These are phyloP conservation scores for Apophysomyces ossiformis DNA, from an alignment of 371 early-diverging fungal genomes.

Conservation along the genomic window DNA sequence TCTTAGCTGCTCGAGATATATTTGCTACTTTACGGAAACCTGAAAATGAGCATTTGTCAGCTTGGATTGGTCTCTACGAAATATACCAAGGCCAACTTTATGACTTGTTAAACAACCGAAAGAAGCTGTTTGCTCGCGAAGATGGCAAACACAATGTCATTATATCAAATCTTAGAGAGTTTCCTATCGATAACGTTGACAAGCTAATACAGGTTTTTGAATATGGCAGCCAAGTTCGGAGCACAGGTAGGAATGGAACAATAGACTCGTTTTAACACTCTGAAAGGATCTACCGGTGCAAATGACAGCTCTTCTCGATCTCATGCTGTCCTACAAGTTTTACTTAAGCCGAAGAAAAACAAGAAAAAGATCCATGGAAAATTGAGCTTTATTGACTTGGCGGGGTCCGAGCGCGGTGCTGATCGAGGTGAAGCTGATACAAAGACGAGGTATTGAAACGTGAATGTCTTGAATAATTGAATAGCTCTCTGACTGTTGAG, in stretches of 20 bases:
- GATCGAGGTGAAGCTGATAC: conserved; percentile 91
- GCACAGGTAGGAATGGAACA: conserved; percentile 69
- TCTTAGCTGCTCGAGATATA: conserved; percentile 88
- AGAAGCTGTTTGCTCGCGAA: conserved; percentile 90
- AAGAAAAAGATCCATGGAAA: conserved; percentile 68
- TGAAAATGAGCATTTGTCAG: conserved; percentile 73
- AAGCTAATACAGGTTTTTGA: conserved; percentile 91
- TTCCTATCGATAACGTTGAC: conserved; percentile 77
- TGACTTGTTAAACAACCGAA: conserved; percentile 88
- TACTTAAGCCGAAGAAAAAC: conserved; percentile 72
- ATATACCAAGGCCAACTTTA: conserved; percentile 95
- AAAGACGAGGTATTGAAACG: conserved; percentile 65
- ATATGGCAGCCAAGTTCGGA: conserved; percentile 84
- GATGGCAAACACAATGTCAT: conserved; percentile 92
- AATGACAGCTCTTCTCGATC: conserved; percentile 97
- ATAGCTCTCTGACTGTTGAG: conserved; percentile 12
- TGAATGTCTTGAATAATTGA: conserved; percentile 14
- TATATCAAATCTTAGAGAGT: conserved; percentile 84
- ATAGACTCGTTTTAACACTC: conserved; percentile 7
- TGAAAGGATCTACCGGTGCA: conserved; percentile 86
- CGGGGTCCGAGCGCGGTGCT: conserved; percentile 97
- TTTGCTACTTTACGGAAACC: conserved; percentile 76
- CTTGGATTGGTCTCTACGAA: conserved; percentile 91
- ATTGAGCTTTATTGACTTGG: conserved; percentile 96
- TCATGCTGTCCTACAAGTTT: conserved; percentile 94